Base-by-base conservation (phyloP, 2,329 filamentous ascomycete genomes). In the Ophiostoma sp. region DNA sequence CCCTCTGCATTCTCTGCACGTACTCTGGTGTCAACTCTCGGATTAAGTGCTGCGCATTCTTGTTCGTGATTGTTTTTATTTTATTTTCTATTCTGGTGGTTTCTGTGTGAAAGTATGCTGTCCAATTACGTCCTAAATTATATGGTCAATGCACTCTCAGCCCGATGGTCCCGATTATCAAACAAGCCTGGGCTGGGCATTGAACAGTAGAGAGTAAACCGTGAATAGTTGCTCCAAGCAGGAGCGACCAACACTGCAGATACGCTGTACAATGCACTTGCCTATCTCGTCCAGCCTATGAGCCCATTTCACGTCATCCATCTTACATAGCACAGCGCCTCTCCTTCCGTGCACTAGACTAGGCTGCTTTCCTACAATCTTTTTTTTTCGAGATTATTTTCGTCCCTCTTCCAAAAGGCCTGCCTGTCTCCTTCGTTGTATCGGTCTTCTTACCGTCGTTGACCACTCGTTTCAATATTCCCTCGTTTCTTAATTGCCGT, bases 301-400 rank as follows among this genome's bases (percentile, higher is more conserved):
- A 48, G 68, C 23, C 57, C 68, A n/a, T 35, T 44, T n/a, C 54
- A 69, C 36, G 54, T 57, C 52, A 57, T 57, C 52, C 52, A 48
- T 48, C 17, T 8, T n/a, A 20, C 27, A 31, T 31, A 31, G 27
- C 27, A 31, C 27, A 31, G 27, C 3, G 3, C 44, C 20, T 48
- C 44, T 48, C 44, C 44, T 48, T n/a, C 44, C 44, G 44, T 17
- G 44, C 44, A 48, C 44, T 48, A 57, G 52, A 15, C 23, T 27
- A 23, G 52, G 52, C 52, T 57, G 52, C 52, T 57, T 27, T 17
- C 17, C 52, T 57, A n/a, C 52, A 57, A 57, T 57, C 23, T 57
- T 57, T 57, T 54, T n/a, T 57, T 57, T 57, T 23, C 52, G 23
- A 57, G 52, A 27, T n/a, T 57, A 57, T 57, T 57, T 57, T 57